phyloP scores from a whole-genome alignment of 192 early-diverging fungal species.

The Coemansia sp. region DNA sequence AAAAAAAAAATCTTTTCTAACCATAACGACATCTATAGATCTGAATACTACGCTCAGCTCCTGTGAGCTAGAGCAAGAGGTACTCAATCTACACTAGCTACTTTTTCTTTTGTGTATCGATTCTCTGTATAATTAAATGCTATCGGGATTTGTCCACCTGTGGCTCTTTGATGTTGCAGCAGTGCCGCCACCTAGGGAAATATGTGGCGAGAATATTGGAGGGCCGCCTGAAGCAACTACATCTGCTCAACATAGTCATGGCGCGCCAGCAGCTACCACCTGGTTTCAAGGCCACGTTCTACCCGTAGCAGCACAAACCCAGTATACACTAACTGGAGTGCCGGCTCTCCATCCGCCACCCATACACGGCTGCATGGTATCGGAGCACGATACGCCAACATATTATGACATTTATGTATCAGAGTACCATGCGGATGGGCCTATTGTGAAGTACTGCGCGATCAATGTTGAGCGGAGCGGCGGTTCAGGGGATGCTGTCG shows the following conservation, averaged over 20 bases:
- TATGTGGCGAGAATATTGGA: conserved; percentile 4
- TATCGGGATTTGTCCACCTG: conserved; percentile 27
- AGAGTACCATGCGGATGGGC: conserved; percentile 8
- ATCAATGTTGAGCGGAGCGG: conserved; percentile 30
- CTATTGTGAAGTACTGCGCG: conserved; percentile 17
- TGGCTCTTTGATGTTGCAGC: conserved; percentile 25
- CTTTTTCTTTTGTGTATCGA: neutral
- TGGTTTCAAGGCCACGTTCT: conserved; percentile 47
- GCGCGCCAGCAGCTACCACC: neutral
- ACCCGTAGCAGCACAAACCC: neutral
- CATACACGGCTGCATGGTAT: conserved; percentile 43
- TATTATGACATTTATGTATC: conserved; percentile 37
- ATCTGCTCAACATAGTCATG: neutral
- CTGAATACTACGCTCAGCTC: neutral
- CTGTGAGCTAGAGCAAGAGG: neutral
- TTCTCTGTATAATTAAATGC: conserved; percentile 2
- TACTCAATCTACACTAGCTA: neutral
- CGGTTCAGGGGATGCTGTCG: conserved; percentile 40
- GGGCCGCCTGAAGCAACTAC: neutral
- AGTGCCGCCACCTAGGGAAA: conserved; percentile 12
- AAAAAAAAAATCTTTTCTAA: neutral
- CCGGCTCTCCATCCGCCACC: conserved; percentile 21
- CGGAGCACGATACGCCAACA: conserved; percentile 26
- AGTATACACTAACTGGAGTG: conserved; percentile 29
- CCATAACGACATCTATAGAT: neutral